Conservation (phyloP, 106 monocot species). For the Agapanthus africanus region DNA sequence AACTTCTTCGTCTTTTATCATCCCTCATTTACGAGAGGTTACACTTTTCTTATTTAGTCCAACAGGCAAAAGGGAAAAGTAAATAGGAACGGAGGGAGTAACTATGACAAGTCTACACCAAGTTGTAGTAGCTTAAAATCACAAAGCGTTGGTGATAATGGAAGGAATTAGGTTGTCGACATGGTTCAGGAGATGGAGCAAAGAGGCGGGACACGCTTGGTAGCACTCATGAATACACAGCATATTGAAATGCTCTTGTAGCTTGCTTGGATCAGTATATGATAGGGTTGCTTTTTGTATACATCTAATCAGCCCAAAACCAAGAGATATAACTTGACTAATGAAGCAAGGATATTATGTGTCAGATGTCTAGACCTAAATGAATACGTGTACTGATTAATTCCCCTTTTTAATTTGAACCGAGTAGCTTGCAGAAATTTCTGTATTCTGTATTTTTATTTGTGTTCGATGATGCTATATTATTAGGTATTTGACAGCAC, state of each 20-base stretch:
- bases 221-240: not conserved
- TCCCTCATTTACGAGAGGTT: too few relatives aligned
- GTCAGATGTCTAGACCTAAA: not conserved
- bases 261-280: not conserved
- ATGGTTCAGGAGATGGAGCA: not conserved
- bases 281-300: not conserved
- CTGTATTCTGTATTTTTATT: not conserved
- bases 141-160: not conserved
- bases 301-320: not conserved
- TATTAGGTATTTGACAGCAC: not conserved
- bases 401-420: not conserved
- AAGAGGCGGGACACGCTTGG: not conserved
- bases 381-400: not conserved
- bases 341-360: not conserved
- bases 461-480: not conserved
- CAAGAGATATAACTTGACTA: not conserved
- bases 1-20: too few relatives aligned
- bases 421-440: not conserved
- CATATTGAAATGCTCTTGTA: not conserved
- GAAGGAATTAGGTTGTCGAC: not conserved
- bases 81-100: too few relatives aligned
- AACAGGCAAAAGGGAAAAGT: too few relatives aligned
- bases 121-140: not conserved
- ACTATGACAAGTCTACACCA: not conserved
- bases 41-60: too few relatives aligned